These are phyloP conservation scores for Curvularia hawaiiensis DNA, from an alignment of 2,329 filamentous ascomycete genomes.

Conservation along the genomic window DNA sequence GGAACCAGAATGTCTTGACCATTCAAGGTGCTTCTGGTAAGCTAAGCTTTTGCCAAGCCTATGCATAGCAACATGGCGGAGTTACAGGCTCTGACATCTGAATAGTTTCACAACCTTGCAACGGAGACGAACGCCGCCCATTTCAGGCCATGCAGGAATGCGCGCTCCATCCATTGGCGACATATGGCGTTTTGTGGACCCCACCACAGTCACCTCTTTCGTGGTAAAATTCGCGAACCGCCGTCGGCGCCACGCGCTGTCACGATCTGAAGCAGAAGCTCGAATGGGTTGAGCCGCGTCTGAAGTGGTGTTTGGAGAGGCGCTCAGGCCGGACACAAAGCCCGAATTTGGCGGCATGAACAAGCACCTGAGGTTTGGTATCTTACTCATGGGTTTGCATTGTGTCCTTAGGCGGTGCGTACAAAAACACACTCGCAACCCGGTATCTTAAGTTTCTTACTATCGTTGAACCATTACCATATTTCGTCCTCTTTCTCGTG, in stretches of 20 bases:
- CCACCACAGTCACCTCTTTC: neutral
- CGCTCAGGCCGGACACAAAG: neutral
- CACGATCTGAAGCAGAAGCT: neutral
- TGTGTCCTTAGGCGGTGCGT: neutral
- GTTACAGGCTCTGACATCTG: conserved; percentile 8
- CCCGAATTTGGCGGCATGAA: conserved; percentile 16
- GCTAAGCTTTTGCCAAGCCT: conserved; percentile 30
- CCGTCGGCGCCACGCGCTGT: neutral
- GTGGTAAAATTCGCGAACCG: neutral
- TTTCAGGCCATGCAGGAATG: neutral
- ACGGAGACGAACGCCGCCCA: conserved; percentile 5
- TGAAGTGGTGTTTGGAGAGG: conserved; percentile 17
- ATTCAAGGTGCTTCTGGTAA: neutral
- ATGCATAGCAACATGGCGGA: conserved; percentile 23
- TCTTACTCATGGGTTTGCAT: neutral
- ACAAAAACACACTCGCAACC: neutral
- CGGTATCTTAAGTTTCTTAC: conserved; percentile 18
- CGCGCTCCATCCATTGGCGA: conserved; percentile 18
- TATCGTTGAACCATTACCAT: conserved; percentile 9
- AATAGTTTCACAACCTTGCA: conserved; percentile 27
- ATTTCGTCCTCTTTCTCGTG: conserved; percentile 15
- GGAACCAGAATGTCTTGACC: neutral
- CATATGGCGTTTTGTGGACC: conserved; percentile 21
- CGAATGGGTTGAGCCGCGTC: conserved; percentile 2
- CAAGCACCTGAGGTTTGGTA: conserved; percentile 11